Conservation (phyloP, 2,329 filamentous ascomycete species). For the Colletotrichum aenigma region DNA sequence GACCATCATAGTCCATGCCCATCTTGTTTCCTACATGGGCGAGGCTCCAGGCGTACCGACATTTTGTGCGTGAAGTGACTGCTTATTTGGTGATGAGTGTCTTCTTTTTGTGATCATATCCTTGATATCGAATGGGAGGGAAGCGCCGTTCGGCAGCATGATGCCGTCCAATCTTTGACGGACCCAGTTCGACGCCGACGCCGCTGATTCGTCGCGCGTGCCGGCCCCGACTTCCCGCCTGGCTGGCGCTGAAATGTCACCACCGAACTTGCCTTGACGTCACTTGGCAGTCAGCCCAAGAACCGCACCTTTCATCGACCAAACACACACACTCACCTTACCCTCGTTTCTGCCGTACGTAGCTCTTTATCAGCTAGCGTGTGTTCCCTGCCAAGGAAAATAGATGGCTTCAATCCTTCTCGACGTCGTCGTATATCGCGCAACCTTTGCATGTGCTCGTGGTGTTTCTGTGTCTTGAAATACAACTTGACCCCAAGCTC, state of each 20-base stretch:
- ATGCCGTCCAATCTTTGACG: background rate
- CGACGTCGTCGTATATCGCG: background rate
- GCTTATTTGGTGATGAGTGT: background rate
- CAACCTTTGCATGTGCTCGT: background rate
- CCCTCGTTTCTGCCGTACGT: background rate
- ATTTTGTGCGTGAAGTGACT: background rate
- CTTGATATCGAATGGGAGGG: background rate
- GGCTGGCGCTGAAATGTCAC: background rate
- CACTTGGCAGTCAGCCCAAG: background rate
- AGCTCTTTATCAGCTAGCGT: background rate
- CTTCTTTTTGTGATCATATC: background rate
- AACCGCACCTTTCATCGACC: background rate
- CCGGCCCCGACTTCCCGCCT: background rate
- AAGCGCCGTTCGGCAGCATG: background rate
- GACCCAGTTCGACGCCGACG: background rate
- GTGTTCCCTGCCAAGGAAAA: background rate
- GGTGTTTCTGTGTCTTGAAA: background rate
- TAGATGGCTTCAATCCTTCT: background rate
- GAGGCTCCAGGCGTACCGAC: conserved; percentile 55
- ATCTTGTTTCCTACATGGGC: conserved; percentile 47
- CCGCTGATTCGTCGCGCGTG: background rate
- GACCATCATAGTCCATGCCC: conserved; percentile 61
- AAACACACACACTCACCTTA: background rate
- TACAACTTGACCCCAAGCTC: background rate
- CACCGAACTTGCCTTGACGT: conserved; percentile 1